Base-by-base conservation (phyloP, 164 flowering plant genomes). In the Nelumbo lutea region DNA sequence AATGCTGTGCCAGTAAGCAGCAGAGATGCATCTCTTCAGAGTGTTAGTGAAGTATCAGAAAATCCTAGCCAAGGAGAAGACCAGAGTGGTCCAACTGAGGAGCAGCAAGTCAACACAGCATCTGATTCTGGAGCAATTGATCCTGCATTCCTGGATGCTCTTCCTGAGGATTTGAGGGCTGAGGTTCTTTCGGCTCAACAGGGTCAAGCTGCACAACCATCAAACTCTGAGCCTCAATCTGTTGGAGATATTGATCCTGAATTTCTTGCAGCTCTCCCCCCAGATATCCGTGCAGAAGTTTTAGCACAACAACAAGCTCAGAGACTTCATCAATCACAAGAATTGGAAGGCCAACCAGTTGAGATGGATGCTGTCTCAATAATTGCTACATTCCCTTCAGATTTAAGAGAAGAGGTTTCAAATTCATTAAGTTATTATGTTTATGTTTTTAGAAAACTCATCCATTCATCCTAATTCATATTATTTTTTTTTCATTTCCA, bases 321-420 rank as follows among this genome's bases (percentile, higher is more conserved):
- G 79, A 87, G 98, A 76, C 72, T 84, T 51, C 85, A 88, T 67
- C 97, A 90, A 68, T 87, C 99, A 43, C 99, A 95, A 72, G 97
- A 95, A 73, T 81, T 89, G 74, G 99, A 92, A 79, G 99, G 99
- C 53, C 99, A 95, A 78, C 99, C 99, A 0, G 93, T 95, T 68
- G 99, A 95, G 71, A 95, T 95, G 99, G 99, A 95, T 75, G 88
- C 97, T 57, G 99, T 90, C 56, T 95, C 99, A 27, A 95, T 95
- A 61, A 92, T 92, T 81, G 99, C 99, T 11, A 95, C 99, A 53
- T 95, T 95, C 77, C 98, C 99, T 55, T 85, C 97, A 15, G 99
- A 95, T 60, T 63, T 95, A 65, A 87, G 99, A n/a, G 98, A 95
- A 82, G 99, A 95, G 99, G 99, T 89, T 78, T 46, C 39, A 2